Base-by-base conservation (phyloP, 371 early-diverging fungal genomes). In the Circinella minor region DNA sequence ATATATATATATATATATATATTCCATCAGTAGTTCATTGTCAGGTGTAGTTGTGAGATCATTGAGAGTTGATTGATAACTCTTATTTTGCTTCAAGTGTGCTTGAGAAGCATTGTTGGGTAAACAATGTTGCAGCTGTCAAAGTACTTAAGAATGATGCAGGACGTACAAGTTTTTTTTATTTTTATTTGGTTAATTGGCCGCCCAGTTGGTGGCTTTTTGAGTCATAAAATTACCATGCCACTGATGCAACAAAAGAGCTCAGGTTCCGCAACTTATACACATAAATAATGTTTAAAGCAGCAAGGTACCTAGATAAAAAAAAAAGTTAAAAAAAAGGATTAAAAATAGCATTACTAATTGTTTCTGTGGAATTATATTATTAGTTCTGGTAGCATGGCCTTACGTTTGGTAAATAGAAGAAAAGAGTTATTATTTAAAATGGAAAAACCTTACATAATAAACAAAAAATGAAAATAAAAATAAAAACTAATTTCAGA, bases 241-340 rank as follows among this genome's bases (percentile, higher is more conserved):
- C 51, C 51, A 51, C 51, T 14, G 51, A 51, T 51, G 51, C 8
- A 6, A n/a, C 14, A 14, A 51, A 51, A 51, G 14, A 51, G 51
- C 15, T 51, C 51, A 2, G 51, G 51, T 57, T 57, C 36, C 57
- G 57, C 34, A 57, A 57, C 57, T 17, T 17, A 11, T 17, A 10
- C 57, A 10, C 57, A 57, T 27, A 57, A 18, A 57, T 34, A 57
- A 57, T 57, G 57, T 57, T 27, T 34, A 57, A 57, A 57, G 57
- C 57, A 57, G 57, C 57, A 57, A 57, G 57, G 57, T 57, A 57
- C 57, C 57, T 57, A 14, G 36, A 57, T 18, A 54, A 13, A 18
- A 54, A 6, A 15, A 54, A 54, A 43, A 9, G 11, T 9, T 6
- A 3, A 6, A 43, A 6, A 43, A 9, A 43, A 1, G 6, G 43